Evolutionary conservation across 2,329 filamentous ascomycete genomes (phyloP).

Genomic region (Colletotrichum incanum): DNA sequence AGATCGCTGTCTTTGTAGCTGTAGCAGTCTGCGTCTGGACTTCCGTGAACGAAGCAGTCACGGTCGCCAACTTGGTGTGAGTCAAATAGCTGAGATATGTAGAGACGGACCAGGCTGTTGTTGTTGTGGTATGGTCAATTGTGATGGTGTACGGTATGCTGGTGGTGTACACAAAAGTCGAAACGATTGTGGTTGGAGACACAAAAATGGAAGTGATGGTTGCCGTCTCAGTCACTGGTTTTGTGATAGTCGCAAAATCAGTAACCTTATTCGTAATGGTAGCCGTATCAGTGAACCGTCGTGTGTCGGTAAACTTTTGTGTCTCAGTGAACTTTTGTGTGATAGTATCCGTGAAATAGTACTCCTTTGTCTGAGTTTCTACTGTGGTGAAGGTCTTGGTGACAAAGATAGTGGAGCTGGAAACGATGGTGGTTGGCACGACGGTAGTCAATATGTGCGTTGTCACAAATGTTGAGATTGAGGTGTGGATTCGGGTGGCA

Average conservation of each 20-base stretch:
- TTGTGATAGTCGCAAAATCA: constrained; percentile 31
- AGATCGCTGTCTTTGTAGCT: constrained; percentile 16
- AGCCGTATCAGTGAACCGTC: constrained; percentile 20
- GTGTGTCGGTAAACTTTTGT: constrained; percentile 23
- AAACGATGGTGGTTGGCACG: constrained; percentile 39
- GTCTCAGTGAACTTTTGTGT: constrained; percentile 32
- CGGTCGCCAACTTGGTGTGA: constrained; percentile 19
- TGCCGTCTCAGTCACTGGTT: constrained; percentile 39
- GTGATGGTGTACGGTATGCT: constrained; percentile 40
- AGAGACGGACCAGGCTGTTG: constrained; percentile 30
- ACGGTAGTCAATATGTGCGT: constrained; percentile 30
- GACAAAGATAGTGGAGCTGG: constrained; percentile 22
- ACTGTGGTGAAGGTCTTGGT: constrained; percentile 38
- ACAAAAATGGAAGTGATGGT: constrained; percentile 27
- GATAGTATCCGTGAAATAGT: constrained; percentile 35
- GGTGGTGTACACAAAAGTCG: constrained; percentile 42
- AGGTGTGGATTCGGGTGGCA: constrained; percentile 31
- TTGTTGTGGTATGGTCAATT: constrained; percentile 35
- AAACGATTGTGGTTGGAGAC: constrained; percentile 34
- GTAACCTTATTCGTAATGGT: background rate
- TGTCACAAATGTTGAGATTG: constrained; percentile 35
- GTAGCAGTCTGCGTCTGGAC: constrained; percentile 33
- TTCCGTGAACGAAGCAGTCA: constrained; percentile 43
- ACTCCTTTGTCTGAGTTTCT: constrained; percentile 31
- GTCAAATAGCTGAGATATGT: constrained; percentile 23